Percentiles rank a stretch among this genome's conserved stretches.
Conservation (phyloP, 2,329 filamentous ascomycete species). For the Penicillium carneum region DNA sequence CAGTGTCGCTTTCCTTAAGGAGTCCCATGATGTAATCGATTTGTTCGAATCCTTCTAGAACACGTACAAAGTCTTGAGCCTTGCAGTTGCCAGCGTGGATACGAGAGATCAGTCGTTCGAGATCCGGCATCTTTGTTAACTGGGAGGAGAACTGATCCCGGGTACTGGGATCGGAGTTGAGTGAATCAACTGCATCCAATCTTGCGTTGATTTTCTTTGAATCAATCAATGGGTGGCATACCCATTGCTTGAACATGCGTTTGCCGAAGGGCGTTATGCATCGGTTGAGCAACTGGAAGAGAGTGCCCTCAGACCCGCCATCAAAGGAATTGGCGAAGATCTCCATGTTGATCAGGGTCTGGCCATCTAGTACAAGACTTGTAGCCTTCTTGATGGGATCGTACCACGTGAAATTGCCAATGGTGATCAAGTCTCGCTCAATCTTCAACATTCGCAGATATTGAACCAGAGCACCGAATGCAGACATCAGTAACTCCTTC, state of each 20-base stretch:
- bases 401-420: constrained; percentile 90
- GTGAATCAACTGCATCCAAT: constrained; percentile 88
- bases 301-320: constrained; percentile 80
- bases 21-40: constrained; percentile 93
- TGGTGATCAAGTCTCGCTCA: constrained; percentile 82
- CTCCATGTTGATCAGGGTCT: constrained; percentile 97
- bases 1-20: constrained; percentile 74
- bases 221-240: constrained; percentile 92
- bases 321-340: constrained; percentile 93
- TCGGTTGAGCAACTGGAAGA: constrained; percentile 89
- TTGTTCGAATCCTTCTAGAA: constrained; percentile 95
- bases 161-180: constrained; percentile 81
- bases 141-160: constrained; percentile 89
- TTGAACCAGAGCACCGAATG: constrained; percentile 84
- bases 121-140: constrained; percentile 87
- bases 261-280: constrained; percentile 98
- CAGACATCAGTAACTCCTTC: constrained; percentile 86
- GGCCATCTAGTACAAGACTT: constrained; percentile 89
- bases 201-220: constrained; percentile 88
- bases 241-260: constrained; percentile 93
- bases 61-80: constrained; percentile 88
- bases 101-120: constrained; percentile 91
- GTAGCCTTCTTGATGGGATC: constrained; percentile 89
- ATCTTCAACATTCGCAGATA: constrained; percentile 89
- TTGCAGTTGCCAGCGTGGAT: constrained; percentile 92